These are phyloP conservation scores for Pseudozyma flocculosa DNA, from an alignment of 1,284 basidiomycete species.

Conservation along the genomic window DNA sequence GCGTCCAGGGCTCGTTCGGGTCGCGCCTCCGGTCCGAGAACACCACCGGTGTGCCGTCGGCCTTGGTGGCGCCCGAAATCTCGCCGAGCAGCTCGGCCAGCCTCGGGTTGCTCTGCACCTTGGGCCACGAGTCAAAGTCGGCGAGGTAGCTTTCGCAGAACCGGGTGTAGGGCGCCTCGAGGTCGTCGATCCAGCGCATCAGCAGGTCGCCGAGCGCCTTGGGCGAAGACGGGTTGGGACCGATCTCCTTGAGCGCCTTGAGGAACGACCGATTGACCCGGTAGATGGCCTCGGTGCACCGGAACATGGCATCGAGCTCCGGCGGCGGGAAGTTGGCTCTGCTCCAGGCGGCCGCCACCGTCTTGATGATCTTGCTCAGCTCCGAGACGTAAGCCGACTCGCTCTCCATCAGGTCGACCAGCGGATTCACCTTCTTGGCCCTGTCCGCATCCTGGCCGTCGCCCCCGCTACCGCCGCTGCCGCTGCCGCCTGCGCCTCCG, in stretches of 20 bases:
- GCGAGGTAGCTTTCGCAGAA: conserved; percentile 74
- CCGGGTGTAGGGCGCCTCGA: conserved; percentile 76
- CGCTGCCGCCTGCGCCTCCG: conserved; percentile 19
- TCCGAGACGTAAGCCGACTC: conserved; percentile 92
- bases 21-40: conserved; percentile 42
- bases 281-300: conserved; percentile 86
- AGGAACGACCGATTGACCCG: conserved; percentile 79
- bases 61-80: conserved; percentile 64
- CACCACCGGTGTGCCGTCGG: conserved; percentile 30
- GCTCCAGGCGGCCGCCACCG: conserved; percentile 96
- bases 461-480: conserved; percentile 13
- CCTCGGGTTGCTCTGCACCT: conserved; percentile 73
- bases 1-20: conserved; percentile 67
- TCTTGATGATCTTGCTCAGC: conserved; percentile 87
- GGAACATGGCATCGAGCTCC: conserved; percentile 89
- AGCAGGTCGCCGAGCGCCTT: conserved; percentile 92
- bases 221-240: conserved; percentile 86
- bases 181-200: conserved; percentile 84
- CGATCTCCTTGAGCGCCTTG: conserved; percentile 83
- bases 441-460: conserved; percentile 25
- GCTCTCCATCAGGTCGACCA: conserved; percentile 88
- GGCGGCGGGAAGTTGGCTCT: conserved; percentile 87
- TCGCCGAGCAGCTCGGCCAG: conserved; percentile 70
- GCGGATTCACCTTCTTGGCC: conserved; percentile 66
- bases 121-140: conserved; percentile 81